Evolutionary conservation across 2,329 filamentous ascomycete species (phyloP).

Genomic region (Phoma sp.): DNA sequence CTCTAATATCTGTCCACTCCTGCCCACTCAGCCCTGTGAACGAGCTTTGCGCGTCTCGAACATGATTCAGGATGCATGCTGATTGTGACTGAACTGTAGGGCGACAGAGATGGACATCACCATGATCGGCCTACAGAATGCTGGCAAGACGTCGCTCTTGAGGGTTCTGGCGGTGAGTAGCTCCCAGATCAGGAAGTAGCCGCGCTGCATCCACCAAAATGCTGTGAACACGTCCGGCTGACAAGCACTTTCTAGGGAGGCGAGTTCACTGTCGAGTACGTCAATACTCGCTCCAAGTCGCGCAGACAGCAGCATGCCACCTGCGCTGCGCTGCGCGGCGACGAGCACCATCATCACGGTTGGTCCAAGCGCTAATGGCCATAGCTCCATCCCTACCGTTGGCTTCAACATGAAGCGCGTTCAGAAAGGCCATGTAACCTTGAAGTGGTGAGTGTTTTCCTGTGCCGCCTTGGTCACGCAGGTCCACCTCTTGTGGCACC

Average conservation of each 20-base stretch:
- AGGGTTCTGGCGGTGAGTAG: slow-evolving; percentile 88
- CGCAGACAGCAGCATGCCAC: slow-evolving; percentile 35
- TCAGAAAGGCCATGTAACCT: slow-evolving; percentile 95
- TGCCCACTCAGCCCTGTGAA: slow-evolving; percentile 20
- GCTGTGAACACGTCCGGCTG: slow-evolving; percentile 30
- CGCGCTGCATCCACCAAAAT: slow-evolving; percentile 32
- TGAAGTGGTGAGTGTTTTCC: slow-evolving; percentile 75
- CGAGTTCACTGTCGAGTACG: slow-evolving; percentile 99
- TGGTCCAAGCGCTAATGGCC: slow-evolving; percentile 49
- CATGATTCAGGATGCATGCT: slow-evolving; percentile 26
- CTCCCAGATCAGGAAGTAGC: slow-evolving; percentile 41
- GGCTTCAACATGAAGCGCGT: slow-evolving; percentile 99
- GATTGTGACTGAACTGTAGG: slow-evolving; percentile 59
- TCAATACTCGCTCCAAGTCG: slow-evolving; percentile 41
- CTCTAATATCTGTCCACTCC: slow-evolving; percentile 32
- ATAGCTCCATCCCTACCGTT: slow-evolving; percentile 95
- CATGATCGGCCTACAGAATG: slow-evolving; percentile 97
- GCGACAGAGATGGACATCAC: slow-evolving; percentile 99
- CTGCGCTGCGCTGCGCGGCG: slow-evolving; percentile 39
- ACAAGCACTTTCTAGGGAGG: slow-evolving; percentile 71
- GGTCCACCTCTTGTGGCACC: slow-evolving; percentile 45
- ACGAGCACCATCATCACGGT: slow-evolving; percentile 28
- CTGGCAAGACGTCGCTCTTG: slow-evolving; percentile 94
- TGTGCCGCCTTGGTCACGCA: slow-evolving; percentile 43
- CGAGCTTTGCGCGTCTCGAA: slow-evolving; percentile 25